phyloP scores from a whole-genome alignment of 768 basidiomycete genomes.

The Phaffia tasmanica region DNA sequence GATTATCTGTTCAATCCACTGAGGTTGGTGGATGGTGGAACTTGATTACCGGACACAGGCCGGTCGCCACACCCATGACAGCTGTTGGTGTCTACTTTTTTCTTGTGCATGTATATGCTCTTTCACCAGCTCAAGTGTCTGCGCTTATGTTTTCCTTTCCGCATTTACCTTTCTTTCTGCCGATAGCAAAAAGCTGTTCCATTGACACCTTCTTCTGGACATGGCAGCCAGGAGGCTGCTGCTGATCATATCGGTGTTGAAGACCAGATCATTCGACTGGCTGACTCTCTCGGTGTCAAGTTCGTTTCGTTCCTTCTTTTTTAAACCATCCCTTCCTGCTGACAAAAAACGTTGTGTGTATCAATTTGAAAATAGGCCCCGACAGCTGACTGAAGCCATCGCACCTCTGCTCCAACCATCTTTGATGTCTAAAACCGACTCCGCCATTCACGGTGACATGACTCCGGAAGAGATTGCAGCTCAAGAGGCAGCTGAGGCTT shows the following conservation, averaged over 20 bases:
- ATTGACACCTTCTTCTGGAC: not conserved
- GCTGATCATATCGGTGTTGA: conserved; percentile 7
- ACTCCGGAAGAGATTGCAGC: not conserved
- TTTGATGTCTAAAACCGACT: not conserved
- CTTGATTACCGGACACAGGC: conserved; percentile 12
- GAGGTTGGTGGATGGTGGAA: conserved; percentile 27
- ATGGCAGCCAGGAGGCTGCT: not conserved
- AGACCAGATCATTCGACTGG: conserved; percentile 19
- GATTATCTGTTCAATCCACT: conserved; percentile 13
- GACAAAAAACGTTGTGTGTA: not conserved
- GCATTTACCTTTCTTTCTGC: not conserved
- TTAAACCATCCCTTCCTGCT: not conserved
- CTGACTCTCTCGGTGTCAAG: conserved; percentile 22
- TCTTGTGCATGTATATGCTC: not conserved
- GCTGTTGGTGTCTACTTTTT: conserved; percentile 6
- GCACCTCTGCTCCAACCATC: conserved; percentile 18
- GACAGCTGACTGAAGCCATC: conserved; percentile 24
- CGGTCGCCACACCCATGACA: not conserved
- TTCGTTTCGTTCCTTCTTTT: not conserved
- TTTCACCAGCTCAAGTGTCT: not conserved
- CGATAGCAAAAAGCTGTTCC: conserved; percentile 6
- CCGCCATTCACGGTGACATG: conserved; percentile 5
- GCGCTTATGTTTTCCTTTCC: not conserved
- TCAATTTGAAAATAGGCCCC: conserved; percentile 12
- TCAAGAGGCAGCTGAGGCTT: not conserved